These are phyloP conservation scores for Aspergillus sp. DNA, from an alignment of 2,329 filamentous ascomycete species.

Conservation along the genomic window DNA sequence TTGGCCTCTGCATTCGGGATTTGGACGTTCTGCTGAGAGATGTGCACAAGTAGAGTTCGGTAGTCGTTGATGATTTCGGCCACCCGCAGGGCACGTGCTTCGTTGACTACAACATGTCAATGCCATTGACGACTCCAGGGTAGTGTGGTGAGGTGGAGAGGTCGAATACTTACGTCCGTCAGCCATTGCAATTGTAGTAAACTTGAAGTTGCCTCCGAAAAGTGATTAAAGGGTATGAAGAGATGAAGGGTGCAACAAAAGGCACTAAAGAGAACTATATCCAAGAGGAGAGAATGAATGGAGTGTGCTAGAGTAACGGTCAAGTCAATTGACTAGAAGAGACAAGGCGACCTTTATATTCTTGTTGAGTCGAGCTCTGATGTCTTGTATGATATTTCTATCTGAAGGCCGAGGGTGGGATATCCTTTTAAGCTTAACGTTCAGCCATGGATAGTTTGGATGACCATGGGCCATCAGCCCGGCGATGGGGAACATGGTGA, in stretches of 20 bases:
- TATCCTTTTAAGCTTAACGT: slow-evolving; percentile 27
- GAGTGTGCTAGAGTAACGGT: slow-evolving; percentile 1
- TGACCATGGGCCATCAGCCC: slow-evolving; percentile 9
- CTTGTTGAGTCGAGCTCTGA: slow-evolving; percentile 10
- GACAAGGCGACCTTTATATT: slow-evolving; percentile 7
- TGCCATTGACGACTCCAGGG: not conserved
- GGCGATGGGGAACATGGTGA: slow-evolving; percentile 13
- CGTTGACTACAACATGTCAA: slow-evolving; percentile 54
- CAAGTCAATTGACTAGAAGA: slow-evolving; percentile 8
- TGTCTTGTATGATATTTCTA: slow-evolving; percentile 13
- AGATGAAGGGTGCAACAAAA: not conserved
- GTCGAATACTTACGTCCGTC: slow-evolving; percentile 55
- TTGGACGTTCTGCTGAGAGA: slow-evolving; percentile 55
- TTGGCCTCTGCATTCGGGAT: slow-evolving; percentile 58
- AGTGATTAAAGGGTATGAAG: slow-evolving; percentile 7
- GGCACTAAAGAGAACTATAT: not conserved
- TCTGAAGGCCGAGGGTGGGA: slow-evolving; percentile 23
- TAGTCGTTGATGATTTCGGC: slow-evolving; percentile 67
- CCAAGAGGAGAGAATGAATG: not conserved
- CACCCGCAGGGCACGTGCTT: slow-evolving; percentile 63
- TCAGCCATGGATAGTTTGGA: slow-evolving; percentile 13
- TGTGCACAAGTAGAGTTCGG: slow-evolving; percentile 61
- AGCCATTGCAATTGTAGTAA: slow-evolving; percentile 46
- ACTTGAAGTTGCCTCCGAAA: not conserved
- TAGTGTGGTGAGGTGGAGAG: not conserved